Evolutionary conservation across 2,329 filamentous ascomycete genomes (phyloP).

Genomic region (Penicillium sp.): DNA sequence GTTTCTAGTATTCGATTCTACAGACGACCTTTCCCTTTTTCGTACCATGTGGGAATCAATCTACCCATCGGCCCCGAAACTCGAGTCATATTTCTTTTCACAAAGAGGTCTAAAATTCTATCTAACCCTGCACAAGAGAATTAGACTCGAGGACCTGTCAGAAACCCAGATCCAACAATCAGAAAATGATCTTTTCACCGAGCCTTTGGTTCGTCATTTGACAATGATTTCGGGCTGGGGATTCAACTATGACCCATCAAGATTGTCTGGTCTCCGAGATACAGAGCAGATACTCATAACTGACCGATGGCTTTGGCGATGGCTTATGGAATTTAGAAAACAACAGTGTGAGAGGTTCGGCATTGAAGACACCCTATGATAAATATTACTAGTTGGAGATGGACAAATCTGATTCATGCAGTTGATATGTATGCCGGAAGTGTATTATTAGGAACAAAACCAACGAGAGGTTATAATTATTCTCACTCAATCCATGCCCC

Average conservation of each 20-base stretch:
- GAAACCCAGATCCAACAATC: background rate
- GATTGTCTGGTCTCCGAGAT: background rate
- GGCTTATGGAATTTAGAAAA: background rate
- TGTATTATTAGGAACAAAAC: background rate
- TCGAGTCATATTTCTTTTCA: background rate
- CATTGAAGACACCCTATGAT: background rate
- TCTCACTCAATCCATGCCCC: background rate
- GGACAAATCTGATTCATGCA: too few species aligned
- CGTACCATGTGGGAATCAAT: conserved; percentile 1
- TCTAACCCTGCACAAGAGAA: background rate
- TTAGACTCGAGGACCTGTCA: background rate
- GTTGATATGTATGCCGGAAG: background rate
- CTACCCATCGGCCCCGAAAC: background rate
- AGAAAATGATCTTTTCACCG: background rate
- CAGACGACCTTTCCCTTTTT: background rate
- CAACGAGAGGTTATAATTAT: background rate
- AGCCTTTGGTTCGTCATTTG: background rate
- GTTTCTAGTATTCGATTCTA: background rate
- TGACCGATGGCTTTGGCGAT: background rate
- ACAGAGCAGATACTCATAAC: background rate
- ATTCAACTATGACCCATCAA: background rate
- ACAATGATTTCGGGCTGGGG: background rate
- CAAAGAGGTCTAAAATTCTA: background rate
- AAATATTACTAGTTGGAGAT: background rate
- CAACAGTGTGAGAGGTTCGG: background rate